Base-by-base conservation (phyloP, 129 eudicot species). In the Chrysanthemum makinoi region DNA sequence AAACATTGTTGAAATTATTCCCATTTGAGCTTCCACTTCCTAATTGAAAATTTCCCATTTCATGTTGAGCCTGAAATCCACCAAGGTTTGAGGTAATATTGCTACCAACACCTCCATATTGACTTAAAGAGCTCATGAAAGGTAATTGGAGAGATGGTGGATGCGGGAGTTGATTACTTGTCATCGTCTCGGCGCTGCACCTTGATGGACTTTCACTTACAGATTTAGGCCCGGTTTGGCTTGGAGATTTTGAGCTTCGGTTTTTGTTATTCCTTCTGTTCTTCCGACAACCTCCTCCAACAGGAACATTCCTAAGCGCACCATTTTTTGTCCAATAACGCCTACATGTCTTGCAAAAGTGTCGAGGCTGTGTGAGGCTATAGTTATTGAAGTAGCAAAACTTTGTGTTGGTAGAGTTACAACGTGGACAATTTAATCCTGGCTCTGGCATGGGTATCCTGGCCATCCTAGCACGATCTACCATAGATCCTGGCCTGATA, bases 321-420 rank as follows among this genome's bases (percentile, higher is more conserved):
- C 93, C 93, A 1, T 85, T 85, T 33, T 76, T 52, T 4, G 93
- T 87, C 93, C 93, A 87, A 52, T 87, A 87, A 20, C 93, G 81
- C 11, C 93, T 82, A 20, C 93, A 87, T 0, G 89, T 72, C 87
- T 87, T 87, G 81, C 93, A 87, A 73, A 87, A 87, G 87, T 87
- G 89, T 4, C 93, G 77, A 1, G 93, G 93, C 62, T 87, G 93
- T 4, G 85, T 16, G 30, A 87, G 93, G 80, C 82, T 87, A 66
- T 87, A 87, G 87, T 87, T 87, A 79, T 87, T 87, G 82, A 66
- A 87, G 87, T 87, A 87, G 75, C 93, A 87, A 66, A 87, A 87
- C 83, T 87, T 87, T 3, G 93, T 87, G 65, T 87, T 84, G 60
- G 93, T 84, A 5, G 93, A 87, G 59, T 87, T 80, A 13, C 93